Percentiles rank a stretch among this genome's conserved stretches.
These are phyloP conservation scores for Planoprotostelium fungivorum DNA, from an alignment of 78 protist genomes.

Conservation along the genomic window DNA sequence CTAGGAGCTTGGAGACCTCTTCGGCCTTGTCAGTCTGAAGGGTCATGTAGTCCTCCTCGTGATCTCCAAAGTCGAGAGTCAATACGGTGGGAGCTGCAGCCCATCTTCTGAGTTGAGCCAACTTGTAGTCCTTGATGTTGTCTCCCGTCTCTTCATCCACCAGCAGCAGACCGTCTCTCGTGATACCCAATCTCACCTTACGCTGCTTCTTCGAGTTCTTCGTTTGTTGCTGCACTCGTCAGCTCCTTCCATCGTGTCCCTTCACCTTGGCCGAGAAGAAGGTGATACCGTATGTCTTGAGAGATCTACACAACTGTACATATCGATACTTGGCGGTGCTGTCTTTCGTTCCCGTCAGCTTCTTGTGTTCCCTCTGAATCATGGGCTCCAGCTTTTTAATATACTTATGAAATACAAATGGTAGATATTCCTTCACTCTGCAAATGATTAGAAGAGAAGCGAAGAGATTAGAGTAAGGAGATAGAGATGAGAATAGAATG, in stretches of 20 bases:
- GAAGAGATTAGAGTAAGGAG: background rate
- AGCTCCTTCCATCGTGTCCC: background rate
- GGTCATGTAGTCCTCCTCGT: slow-evolving; percentile 47
- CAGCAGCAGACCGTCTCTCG: slow-evolving; percentile 72
- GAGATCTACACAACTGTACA: slow-evolving; percentile 72
- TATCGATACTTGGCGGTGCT: slow-evolving; percentile 74
- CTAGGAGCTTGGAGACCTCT: slow-evolving; percentile 64
- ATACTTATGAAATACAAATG: slow-evolving; percentile 57
- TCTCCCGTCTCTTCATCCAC: slow-evolving; percentile 74
- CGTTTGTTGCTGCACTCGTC: background rate
- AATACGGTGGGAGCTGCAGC: slow-evolving; percentile 80
- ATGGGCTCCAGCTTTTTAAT: slow-evolving; percentile 48
- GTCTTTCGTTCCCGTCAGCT: slow-evolving; percentile 64
- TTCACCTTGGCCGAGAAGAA: slow-evolving; percentile 68
- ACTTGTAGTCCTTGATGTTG: slow-evolving; percentile 57
- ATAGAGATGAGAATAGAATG: background rate
- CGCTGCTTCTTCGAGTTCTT: slow-evolving; percentile 3
- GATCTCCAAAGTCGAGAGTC: slow-evolving; percentile 84
- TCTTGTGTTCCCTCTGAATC: slow-evolving; percentile 67
- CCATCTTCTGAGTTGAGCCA: slow-evolving; percentile 75
- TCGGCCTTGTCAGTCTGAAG: slow-evolving; percentile 82
- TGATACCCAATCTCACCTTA: slow-evolving; percentile 58
- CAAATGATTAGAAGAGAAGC: background rate
- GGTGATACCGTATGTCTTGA: slow-evolving; percentile 85
- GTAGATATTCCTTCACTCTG: slow-evolving; percentile 50